Conservation (phyloP, 805 yeast genomes). For the Cyberlindnera misumaiensis region DNA sequence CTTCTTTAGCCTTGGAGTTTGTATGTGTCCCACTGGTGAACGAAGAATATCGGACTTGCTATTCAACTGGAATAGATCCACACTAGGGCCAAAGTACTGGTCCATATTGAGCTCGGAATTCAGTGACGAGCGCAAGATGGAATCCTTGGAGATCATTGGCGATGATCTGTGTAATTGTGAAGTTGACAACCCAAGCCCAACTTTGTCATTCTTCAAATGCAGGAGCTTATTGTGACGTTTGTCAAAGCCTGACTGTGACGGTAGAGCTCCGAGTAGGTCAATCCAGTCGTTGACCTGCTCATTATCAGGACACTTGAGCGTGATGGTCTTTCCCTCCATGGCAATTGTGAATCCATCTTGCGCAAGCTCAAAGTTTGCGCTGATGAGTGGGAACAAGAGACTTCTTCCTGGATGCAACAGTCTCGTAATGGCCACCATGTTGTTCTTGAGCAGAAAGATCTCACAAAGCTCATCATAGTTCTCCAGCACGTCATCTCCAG, state of each 20-base stretch:
- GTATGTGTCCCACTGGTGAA: too few relatives aligned
- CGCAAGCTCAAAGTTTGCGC: conserved; percentile 10
- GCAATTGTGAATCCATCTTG: conserved; percentile 8
- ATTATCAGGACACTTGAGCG: conserved; percentile 18
- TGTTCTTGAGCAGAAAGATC: conserved; percentile 12
- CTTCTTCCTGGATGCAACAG: conserved; percentile 20
- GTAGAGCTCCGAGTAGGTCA: conserved; percentile 2
- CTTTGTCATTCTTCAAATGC: conserved; percentile 7
- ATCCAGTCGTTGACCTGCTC: conserved; percentile 22
- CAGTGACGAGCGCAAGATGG: conserved; percentile 9
- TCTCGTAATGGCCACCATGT: conserved; percentile 18
- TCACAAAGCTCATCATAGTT: conserved; percentile 10
- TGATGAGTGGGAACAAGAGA: conserved; percentile 19
- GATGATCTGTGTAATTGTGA: conserved; percentile 9
- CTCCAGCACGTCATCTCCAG: conserved; percentile 5
- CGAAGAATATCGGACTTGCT: too few relatives aligned
- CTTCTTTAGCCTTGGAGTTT: conserved; percentile 1
- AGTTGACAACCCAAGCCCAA: conserved; percentile 19
- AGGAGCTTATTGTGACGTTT: conserved; percentile 7
- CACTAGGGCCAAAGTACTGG: conserved; percentile 7
- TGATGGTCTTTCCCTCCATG: conserved; percentile 3
- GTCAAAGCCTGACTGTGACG: conserved; percentile 1
- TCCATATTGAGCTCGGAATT: conserved; percentile 8
- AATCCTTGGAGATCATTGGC: conserved; percentile 12
- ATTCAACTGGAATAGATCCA: conserved; percentile 9